These are phyloP conservation scores for Pythium utonaiense DNA, from an alignment of 352 stramenopile species.

Conservation along the genomic window DNA sequence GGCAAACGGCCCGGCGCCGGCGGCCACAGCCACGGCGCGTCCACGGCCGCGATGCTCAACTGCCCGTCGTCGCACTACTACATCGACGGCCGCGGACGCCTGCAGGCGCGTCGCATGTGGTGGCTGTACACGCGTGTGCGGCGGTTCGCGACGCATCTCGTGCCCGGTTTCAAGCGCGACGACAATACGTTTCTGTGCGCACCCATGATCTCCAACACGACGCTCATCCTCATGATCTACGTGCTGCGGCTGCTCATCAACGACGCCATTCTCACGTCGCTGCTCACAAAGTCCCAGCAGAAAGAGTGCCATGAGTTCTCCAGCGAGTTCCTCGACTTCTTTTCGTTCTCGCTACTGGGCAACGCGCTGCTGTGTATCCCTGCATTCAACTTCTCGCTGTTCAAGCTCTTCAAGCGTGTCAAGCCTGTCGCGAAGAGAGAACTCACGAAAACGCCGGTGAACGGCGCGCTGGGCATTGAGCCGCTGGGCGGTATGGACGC, in stretches of 20 bases:
- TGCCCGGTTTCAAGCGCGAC: slow-evolving; percentile 61
- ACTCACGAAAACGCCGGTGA: slow-evolving; percentile 12
- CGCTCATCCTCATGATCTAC: slow-evolving; percentile 60
- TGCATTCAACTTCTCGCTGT: slow-evolving; percentile 57
- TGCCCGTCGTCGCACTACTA: slow-evolving; percentile 62
- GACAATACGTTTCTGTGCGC: slow-evolving; percentile 78
- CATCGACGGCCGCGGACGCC: slow-evolving; percentile 41
- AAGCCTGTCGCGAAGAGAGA: slow-evolving; percentile 23
- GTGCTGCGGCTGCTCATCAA: slow-evolving; percentile 46
- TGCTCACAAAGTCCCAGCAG: slow-evolving; percentile 28
- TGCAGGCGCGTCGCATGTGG: slow-evolving; percentile 51
- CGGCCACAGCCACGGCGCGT: not conserved
- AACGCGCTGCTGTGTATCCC: slow-evolving; percentile 71
- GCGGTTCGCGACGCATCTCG: slow-evolving; percentile 38
- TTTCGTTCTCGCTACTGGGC: slow-evolving; percentile 50
- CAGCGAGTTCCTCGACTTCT: slow-evolving; percentile 61
- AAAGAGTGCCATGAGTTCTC: slow-evolving; percentile 48
- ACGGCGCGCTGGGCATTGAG: slow-evolving; percentile 19
- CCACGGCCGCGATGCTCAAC: slow-evolving; percentile 15
- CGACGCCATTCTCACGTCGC: slow-evolving; percentile 37
- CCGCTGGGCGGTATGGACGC: slow-evolving; percentile 20
- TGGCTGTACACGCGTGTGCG: slow-evolving; percentile 52
- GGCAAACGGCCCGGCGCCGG: slow-evolving; percentile 1
- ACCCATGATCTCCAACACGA: slow-evolving; percentile 70
- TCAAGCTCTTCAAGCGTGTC: slow-evolving; percentile 42